A percentile compares a stretch with the other conserved stretches of the same genome.
Evolutionary conservation across 2,329 filamentous ascomycete genomes (phyloP).

Genomic region (Colletotrichum spinosum): DNA sequence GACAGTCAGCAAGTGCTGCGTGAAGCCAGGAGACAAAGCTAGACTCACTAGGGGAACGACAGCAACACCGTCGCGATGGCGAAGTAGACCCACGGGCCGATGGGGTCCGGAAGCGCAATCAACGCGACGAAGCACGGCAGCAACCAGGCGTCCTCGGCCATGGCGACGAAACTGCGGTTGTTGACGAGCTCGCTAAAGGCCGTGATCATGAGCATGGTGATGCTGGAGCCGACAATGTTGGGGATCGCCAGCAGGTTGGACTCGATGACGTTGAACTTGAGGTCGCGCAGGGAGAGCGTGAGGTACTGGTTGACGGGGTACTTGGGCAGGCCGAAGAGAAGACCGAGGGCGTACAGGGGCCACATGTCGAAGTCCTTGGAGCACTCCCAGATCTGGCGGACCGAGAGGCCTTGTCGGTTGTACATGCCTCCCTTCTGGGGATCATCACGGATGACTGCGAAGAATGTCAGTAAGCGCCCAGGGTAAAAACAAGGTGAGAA

Average conservation of each 20-base stretch:
- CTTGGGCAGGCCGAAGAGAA: constrained; percentile 51
- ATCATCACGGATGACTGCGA: constrained; percentile 63
- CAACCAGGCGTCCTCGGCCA: constrained; percentile 64
- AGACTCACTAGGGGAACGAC: constrained; percentile 60
- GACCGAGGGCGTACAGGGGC: constrained; percentile 62
- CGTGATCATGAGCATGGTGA: constrained; percentile 61
- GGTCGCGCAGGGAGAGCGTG: constrained; percentile 41
- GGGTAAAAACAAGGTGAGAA: rapidly evolving
- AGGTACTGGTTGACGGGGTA: constrained; percentile 42
- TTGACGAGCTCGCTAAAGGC: constrained; percentile 63
- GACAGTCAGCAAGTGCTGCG: neutral
- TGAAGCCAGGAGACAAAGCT: neutral
- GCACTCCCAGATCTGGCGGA: constrained; percentile 58
- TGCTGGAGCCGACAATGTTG: constrained; percentile 64
- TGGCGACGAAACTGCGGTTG: constrained; percentile 59
- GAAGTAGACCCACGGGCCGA: constrained; percentile 60
- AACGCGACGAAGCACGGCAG: constrained; percentile 65
- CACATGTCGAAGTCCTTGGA: constrained; percentile 68
- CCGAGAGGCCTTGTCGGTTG: constrained; percentile 66
- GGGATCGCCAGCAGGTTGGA: constrained; percentile 52
- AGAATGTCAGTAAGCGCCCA: neutral
- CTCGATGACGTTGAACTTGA: constrained; percentile 55
- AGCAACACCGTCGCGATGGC: constrained; percentile 61
- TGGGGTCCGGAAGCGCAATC: constrained; percentile 51
- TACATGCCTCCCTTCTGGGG: constrained; percentile 68